These are phyloP conservation scores for Termitomyces sp. DNA, from an alignment of 768 basidiomycete species.

Conservation along the genomic window DNA sequence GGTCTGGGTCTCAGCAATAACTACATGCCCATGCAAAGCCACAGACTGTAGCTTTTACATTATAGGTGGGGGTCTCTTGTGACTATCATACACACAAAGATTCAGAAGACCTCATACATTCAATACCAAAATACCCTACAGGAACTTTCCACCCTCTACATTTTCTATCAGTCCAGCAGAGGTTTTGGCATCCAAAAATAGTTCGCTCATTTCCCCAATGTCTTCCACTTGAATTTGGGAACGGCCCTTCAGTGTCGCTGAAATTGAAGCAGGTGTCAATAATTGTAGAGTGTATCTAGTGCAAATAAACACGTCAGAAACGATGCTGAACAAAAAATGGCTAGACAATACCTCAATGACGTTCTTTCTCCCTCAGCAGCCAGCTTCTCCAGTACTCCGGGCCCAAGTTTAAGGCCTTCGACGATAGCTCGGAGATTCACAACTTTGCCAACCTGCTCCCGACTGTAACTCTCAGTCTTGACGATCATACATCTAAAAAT, in stretches of 20 bases:
- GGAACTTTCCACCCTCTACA: conserved; percentile 26
- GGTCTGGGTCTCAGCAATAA: too few species aligned
- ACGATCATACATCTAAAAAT: conserved; percentile 83
- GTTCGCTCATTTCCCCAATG: conserved; percentile 87
- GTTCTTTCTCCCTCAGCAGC: conserved; percentile 80
- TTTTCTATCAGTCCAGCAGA: conserved; percentile 54
- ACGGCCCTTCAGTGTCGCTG: conserved; percentile 75
- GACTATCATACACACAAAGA: conserved; percentile 4
- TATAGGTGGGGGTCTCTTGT: not conserved
- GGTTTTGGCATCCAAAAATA: conserved; percentile 94
- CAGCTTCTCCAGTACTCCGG: conserved; percentile 75
- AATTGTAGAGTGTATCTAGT: conserved; percentile 86
- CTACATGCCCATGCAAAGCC: not conserved
- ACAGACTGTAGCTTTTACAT: too few species aligned
- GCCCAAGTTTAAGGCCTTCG: conserved; percentile 76
- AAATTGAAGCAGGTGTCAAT: conserved; percentile 86
- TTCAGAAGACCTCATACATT: not conserved
- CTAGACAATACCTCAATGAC: conserved; percentile 59
- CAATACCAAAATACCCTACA: conserved; percentile 7
- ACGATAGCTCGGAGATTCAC: conserved; percentile 82
- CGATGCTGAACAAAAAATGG: not conserved
- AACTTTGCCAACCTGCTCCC: conserved; percentile 84
- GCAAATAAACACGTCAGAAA: not conserved
- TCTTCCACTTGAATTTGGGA: conserved; percentile 84
- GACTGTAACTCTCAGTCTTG: conserved; percentile 80